Evolutionary conservation across 495 filamentous ascomycete species (phyloP), one percentile per base, ranked within the genome.

Genomic region (Aspergillus heteromorphus): DNA sequence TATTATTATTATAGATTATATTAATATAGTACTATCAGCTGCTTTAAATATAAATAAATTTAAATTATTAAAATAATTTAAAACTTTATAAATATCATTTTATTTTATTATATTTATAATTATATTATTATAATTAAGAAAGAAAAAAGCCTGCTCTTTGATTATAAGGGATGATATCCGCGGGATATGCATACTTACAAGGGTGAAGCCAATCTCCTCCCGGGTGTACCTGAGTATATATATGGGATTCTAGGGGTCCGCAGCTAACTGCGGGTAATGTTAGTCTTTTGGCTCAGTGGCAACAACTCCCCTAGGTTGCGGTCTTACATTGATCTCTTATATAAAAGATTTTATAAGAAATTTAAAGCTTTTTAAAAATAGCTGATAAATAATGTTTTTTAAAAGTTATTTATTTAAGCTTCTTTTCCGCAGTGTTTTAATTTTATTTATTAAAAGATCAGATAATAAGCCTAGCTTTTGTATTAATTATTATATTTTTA

Each of bases 71-170:
- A 18, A 31, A 29, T 18, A 48, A 48, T 31, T 48, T 48, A 48
- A 25, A 31, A 16, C 31, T 17, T 48, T 48, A 17, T 42, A 42
- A 42, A 42, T 18, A 42, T 2, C 16, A 13, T 42, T 42, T 18
- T 17, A 42, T 42, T 18, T 13, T 42, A 18, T 18, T 42, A 42
- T 42, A 42, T 18, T 17, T 42, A 7, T 42, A 42, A 18, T 17
- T 9, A 20, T 13, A 18, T 13, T 19, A 42, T 42, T 51, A 49
- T 58, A 56, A 31, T 58, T 36, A 48, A 58, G 10, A 17, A 14
- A 50, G 36, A 40, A 36, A 31, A 25, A 51, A 23, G n/a, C n/a
- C n/a, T n/a, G n/a, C n/a, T n/a, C n/a, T n/a, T n/a, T n/a, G n/a
- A n/a, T n/a, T n/a, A n/a, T n/a, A n/a, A n/a, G n/a, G n/a, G n/a